Evolutionary conservation across 2,329 filamentous ascomycete genomes (phyloP), one percentile per base, ranked within the genome.

Genomic region (Beauveria bassiana): DNA sequence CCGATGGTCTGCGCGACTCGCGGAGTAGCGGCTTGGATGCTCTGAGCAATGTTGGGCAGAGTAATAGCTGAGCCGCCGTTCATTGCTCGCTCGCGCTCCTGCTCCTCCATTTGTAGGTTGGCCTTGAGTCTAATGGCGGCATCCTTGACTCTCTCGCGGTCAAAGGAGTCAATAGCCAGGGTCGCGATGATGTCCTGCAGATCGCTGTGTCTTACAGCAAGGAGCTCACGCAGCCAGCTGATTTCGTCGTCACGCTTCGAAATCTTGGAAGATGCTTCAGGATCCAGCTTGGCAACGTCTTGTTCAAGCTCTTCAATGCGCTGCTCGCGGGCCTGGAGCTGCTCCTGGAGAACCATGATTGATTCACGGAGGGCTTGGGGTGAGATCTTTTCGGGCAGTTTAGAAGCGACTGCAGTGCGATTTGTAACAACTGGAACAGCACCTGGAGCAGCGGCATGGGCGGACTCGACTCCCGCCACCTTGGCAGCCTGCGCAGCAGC

Each of bases 91-190:
- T 98, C 93, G 57, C 91, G 90, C 75, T 97, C 93, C 72, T 96
- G 91, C 71, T 96, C 90, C 74, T 99, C 93, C 95, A 99, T 99
- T 72, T 98, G 91, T 42, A 99, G 80, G 70, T 96, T 97, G 16
- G 95, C 91, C 72, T 91, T 91, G 64, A 99, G 86, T 59, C 95
- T 88, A 68, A 98, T 98, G 42, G 91, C 90, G 6, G 93, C 92
- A 71, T 98, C 93, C 68, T 90, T 90, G 65, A 97, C 89, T 6
- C 84, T 82, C 64, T 91, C 86, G 62, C 86, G 85, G 72, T 98
- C 88, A 71, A 90, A 95, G 28, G 81, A 79, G 5, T 92, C 87
- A 64, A 86, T 81, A 3, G 88, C 87, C 31, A 98, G 81, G 6
- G 89, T 87, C 56, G 82, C 82, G 71, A 98, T 93, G 64, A 99